phyloP scores from a whole-genome alignment of 306 rosid genomes.

The Cicer yamashitae region DNA sequence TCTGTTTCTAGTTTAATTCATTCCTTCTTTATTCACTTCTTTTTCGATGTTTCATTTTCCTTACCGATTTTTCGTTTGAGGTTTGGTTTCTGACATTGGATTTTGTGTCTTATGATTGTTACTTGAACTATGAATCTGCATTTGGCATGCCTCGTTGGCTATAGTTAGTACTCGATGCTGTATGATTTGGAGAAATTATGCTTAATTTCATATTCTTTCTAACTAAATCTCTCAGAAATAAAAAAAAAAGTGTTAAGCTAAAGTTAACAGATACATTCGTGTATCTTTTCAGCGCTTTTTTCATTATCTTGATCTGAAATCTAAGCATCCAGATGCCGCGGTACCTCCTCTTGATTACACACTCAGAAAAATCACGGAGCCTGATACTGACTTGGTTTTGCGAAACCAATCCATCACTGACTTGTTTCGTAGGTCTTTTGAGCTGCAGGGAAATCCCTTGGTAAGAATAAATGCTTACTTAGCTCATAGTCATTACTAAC shows the following conservation, averaged over 20 bases:
- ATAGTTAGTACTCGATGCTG: constrained; percentile 18
- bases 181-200: constrained; percentile 20
- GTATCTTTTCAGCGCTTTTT: constrained; percentile 77
- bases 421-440: constrained; percentile 57
- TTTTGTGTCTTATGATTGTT: background rate
- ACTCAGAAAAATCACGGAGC: constrained; percentile 77
- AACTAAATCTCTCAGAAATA: background rate
- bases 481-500: constrained; percentile 1
- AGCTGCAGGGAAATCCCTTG: constrained; percentile 66
- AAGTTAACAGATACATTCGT: constrained; percentile 27
- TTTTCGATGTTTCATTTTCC: constrained; percentile 4
- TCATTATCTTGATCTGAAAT: constrained; percentile 69
- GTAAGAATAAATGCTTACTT: constrained; percentile 43
- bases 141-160: constrained; percentile 16
- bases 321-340: constrained; percentile 72
- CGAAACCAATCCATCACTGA: constrained; percentile 59
- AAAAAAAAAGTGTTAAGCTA: constrained; percentile 10
- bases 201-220: constrained; percentile 6
- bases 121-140: constrained; percentile 10
- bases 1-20: constrained; percentile 27
- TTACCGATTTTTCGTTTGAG: constrained; percentile 15
- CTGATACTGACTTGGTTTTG: constrained; percentile 64
- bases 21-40: background rate
- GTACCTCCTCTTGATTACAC: constrained; percentile 82
- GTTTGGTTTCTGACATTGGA: background rate